Percentiles rank a stretch among this genome's conserved stretches.
Evolutionary conservation across 176 grass and related monocot genomes (phyloP).

Genomic region (Lolium perenne): DNA sequence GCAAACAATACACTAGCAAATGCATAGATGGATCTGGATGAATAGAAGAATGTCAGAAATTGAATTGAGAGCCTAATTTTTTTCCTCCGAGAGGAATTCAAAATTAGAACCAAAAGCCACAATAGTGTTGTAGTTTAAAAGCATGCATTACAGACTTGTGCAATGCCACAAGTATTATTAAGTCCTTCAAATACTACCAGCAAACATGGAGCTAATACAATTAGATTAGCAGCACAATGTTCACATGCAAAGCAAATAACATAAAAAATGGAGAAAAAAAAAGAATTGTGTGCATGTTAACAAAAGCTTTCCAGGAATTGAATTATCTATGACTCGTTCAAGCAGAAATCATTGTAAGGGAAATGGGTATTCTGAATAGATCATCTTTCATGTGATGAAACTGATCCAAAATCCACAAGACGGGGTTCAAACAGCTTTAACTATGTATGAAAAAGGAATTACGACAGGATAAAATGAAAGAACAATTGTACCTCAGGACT

Average conservation of each 20-base stretch:
- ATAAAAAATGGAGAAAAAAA: neutral
- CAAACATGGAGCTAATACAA: neutral
- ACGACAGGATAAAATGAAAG: conserved; percentile 14
- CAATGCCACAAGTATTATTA: neutral
- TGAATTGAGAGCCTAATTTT: neutral
- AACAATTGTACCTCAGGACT: conserved; percentile 64
- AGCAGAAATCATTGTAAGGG: neutral
- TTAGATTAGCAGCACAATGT: conserved; percentile 18
- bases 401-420: neutral
- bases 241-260: neutral
- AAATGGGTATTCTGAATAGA: neutral
- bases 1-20: conserved; percentile 16
- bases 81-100: neutral
- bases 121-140: neutral
- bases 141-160: neutral
- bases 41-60: neutral
- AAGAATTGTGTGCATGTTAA: neutral
- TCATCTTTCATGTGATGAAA: neutral
- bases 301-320: neutral
- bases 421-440: neutral
- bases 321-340: neutral
- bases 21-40: neutral
- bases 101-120: neutral
- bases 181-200: conserved; percentile 20
- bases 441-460: neutral